Evolutionary conservation across 2,329 filamentous ascomycete genomes (phyloP).

Genomic region (Aureobasidium sp.): DNA sequence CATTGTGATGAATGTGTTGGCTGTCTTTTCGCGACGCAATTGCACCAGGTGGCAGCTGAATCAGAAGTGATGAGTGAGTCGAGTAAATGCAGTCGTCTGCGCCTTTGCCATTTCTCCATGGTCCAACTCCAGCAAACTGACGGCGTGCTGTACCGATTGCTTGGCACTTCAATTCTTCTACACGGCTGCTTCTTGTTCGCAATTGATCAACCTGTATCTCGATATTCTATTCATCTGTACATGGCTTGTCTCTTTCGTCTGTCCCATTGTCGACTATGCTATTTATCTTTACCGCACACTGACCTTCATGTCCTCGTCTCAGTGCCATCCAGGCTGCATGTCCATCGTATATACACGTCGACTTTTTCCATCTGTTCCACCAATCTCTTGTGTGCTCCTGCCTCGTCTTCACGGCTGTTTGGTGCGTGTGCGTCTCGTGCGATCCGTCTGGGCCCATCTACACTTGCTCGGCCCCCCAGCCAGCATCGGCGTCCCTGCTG

Average conservation of each 20-base stretch:
- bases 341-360: not conserved
- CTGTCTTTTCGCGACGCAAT: not conserved
- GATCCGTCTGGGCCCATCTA: slow-evolving; percentile 24
- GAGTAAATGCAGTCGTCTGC: not conserved
- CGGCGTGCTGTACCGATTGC: not conserved
- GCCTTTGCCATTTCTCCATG: not conserved
- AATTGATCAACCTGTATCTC: no score
- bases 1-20: slow-evolving; percentile 50
- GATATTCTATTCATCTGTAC: not conserved
- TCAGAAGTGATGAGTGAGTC: not conserved
- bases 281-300: not conserved
- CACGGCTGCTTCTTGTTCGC: not conserved
- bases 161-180: not conserved
- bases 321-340: not conserved
- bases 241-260: not conserved
- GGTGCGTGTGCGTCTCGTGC: not conserved
- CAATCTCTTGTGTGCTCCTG: not conserved
- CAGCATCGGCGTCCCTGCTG: slow-evolving; percentile 41
- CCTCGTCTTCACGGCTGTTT: not conserved
- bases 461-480: slow-evolving; percentile 49
- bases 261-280: not conserved
- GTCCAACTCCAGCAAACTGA: not conserved
- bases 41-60: not conserved
- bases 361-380: not conserved
- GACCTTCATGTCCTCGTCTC: not conserved